phyloP scores from a whole-genome alignment of 768 basidiomycete species.

The Suillus clintonianus region DNA sequence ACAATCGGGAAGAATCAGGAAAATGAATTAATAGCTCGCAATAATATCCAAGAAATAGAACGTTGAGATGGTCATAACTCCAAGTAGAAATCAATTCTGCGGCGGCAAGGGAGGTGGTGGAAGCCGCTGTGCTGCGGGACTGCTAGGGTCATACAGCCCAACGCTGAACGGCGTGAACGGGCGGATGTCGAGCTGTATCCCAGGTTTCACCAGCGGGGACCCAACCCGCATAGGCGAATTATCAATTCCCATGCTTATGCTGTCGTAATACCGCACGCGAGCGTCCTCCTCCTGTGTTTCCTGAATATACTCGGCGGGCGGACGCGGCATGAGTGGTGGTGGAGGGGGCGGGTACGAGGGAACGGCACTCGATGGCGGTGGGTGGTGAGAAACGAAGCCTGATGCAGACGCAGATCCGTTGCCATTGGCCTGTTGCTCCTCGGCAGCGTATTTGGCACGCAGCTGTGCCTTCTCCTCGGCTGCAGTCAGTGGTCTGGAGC shows the following conservation, averaged over 20 bases:
- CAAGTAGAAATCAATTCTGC: not conserved
- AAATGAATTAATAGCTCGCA: not conserved
- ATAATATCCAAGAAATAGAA: not conserved
- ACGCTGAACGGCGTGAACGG: constrained; percentile 52
- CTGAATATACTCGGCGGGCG: constrained; percentile 78
- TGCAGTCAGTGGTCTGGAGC: constrained; percentile 53
- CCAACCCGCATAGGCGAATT: constrained; percentile 18
- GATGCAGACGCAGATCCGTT: constrained; percentile 14
- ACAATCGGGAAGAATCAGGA: not conserved
- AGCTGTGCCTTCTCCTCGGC: constrained; percentile 80
- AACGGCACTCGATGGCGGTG: constrained; percentile 4
- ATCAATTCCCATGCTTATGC: constrained; percentile 29
- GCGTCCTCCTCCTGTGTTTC: constrained; percentile 79
- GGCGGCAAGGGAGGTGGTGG: constrained; percentile 14
- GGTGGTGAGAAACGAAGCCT: constrained; percentile 18
- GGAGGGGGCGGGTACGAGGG: constrained; percentile 41
- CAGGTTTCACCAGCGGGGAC: constrained; percentile 12
- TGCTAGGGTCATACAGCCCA: constrained; percentile 28
- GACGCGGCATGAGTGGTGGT: constrained; percentile 74
- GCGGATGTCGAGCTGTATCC: constrained; percentile 35
- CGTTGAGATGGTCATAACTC: not conserved
- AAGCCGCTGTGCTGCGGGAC: constrained; percentile 6
- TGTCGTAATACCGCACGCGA: constrained; percentile 45
- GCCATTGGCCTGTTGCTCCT: constrained; percentile 39
- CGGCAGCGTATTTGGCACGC: constrained; percentile 61